Conservation (phyloP, 2,329 filamentous ascomycete genomes). For the Tolypocladium nubicola region DNA sequence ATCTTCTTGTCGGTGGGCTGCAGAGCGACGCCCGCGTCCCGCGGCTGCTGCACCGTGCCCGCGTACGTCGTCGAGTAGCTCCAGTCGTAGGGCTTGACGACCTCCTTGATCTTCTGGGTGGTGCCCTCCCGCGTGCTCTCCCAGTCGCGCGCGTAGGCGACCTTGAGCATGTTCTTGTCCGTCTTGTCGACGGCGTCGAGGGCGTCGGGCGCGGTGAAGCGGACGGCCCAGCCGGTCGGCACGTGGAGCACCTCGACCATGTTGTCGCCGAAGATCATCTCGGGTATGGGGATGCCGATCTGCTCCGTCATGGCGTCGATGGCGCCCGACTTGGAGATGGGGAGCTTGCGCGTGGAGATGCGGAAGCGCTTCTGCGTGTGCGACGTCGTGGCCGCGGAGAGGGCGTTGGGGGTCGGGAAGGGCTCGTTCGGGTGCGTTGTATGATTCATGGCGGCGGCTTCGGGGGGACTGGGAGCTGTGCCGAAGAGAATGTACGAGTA, state of each 20-base stretch:
- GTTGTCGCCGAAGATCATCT: conserved; percentile 99
- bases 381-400: conserved; percentile 42
- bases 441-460: conserved; percentile 24
- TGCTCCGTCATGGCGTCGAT: conserved; percentile 76
- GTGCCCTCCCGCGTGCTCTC: conserved; percentile 56
- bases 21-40: background rate
- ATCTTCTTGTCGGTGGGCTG: conserved; percentile 40
- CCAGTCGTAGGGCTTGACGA: conserved; percentile 97
- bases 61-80: conserved; percentile 86
- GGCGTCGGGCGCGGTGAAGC: conserved; percentile 79
- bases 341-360: conserved; percentile 78
- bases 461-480: background rate
- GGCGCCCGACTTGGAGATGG: conserved; percentile 83
- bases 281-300: conserved; percentile 79
- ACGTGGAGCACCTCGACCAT: conserved; percentile 63
- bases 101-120: conserved; percentile 79
- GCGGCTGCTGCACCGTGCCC: conserved; percentile 47
- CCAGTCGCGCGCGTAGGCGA: conserved; percentile 89
- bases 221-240: conserved; percentile 65
- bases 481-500: no score
- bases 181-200: conserved; percentile 92
- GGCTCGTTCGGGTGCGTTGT: conserved; percentile 34
- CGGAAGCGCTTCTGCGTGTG: conserved; percentile 56
- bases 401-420: conserved; percentile 40
- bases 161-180: conserved; percentile 79